Percentiles rank a stretch among this genome's conserved stretches.
Conservation (phyloP, 495 filamentous ascomycete genomes). For the Arthonia radiata region DNA sequence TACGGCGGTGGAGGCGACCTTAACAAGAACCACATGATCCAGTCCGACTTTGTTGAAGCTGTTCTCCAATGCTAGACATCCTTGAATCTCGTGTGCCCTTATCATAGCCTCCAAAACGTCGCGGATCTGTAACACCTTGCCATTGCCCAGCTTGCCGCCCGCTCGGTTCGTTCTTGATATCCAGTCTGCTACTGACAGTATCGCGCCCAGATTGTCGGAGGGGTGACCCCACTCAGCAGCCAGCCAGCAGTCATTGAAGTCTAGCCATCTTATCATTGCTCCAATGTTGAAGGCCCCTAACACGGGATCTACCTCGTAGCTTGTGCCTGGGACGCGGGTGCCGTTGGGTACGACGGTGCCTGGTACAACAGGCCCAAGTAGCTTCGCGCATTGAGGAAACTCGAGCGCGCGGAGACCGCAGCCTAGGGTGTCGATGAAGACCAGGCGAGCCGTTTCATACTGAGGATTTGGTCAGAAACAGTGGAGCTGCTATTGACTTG, state of each 20-base stretch:
- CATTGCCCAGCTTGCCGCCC: constrained; percentile 61
- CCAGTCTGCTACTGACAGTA: constrained; percentile 93
- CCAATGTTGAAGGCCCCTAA: constrained; percentile 97
- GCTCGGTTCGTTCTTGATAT: constrained; percentile 85
- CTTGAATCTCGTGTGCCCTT: constrained; percentile 98
- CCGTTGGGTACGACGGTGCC: constrained; percentile 87
- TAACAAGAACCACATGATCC: constrained; percentile 93
- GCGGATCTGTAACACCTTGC: constrained; percentile 62
- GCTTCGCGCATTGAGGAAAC: constrained; percentile 86
- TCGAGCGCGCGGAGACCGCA: constrained; percentile 87
- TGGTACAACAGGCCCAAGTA: constrained; percentile 79
- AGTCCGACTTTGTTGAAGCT: constrained; percentile 95
- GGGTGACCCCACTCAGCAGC: constrained; percentile 98
- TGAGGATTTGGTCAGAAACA: constrained; percentile 15
- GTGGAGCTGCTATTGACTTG: constrained; percentile 2
- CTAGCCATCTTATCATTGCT: constrained; percentile 92
- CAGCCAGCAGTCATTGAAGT: constrained; percentile 99
- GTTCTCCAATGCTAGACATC: constrained; percentile 87
- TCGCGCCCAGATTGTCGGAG: constrained; percentile 88
- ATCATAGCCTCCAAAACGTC: constrained; percentile 97
- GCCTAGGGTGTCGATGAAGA: constrained; percentile 71
- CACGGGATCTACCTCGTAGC: constrained; percentile 84
- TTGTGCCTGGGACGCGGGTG: constrained; percentile 72
- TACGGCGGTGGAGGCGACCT: constrained; percentile 87
- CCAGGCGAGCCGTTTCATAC: constrained; percentile 60